Base-by-base conservation (phyloP, 768 basidiomycete genomes). In the Lactifluus volemus region DNA sequence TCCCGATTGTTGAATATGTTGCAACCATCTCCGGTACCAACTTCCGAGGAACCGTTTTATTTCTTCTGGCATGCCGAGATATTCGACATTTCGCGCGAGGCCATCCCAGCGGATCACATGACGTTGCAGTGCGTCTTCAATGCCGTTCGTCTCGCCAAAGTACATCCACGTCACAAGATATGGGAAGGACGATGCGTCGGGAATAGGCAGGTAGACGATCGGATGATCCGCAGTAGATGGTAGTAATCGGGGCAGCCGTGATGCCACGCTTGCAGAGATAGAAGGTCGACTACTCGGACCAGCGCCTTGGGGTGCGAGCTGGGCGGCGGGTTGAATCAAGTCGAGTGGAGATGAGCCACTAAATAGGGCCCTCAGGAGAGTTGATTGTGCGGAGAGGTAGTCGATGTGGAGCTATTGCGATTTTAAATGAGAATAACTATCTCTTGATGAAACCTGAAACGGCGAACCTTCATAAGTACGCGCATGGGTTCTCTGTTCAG, bases 11-110 rank as follows among this genome's bases (percentile, higher is more conserved):
- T 49, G 55, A 15, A 10, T 44, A 36, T 38, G 34, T 53, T 80
- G 74, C 48, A 82, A 68, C 86, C 86, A 87, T 30, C 77, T 75
- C 55, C 79, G 75, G 72, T 88, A 91, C 86, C 88, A 94, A 59
- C 76, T 78, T 0, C 86, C 84, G 51, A 93, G 76, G 68, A 88
- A 88, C 15, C 84, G 72, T 70, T 90, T 92, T 72, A 94, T 83
- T 48, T 88, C 85, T 17, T 83, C 74, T 55, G 83, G 78, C 63
- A 95, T 79, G 19, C 84, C 86, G 52, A 96, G 84, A 69, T 91
- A 95, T 70, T 95, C 92, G 69, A 88, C 91, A 71, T 94, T 96
- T 61, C 87, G 84, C 19, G 89, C 89, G 62, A 95, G 77, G 32
- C 89, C 90, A 67, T 93, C 88, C 92, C 92, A 95, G 50, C 82